Base-by-base conservation (phyloP, 495 filamentous ascomycete genomes). In the Xanthoparmelia taractica region DNA sequence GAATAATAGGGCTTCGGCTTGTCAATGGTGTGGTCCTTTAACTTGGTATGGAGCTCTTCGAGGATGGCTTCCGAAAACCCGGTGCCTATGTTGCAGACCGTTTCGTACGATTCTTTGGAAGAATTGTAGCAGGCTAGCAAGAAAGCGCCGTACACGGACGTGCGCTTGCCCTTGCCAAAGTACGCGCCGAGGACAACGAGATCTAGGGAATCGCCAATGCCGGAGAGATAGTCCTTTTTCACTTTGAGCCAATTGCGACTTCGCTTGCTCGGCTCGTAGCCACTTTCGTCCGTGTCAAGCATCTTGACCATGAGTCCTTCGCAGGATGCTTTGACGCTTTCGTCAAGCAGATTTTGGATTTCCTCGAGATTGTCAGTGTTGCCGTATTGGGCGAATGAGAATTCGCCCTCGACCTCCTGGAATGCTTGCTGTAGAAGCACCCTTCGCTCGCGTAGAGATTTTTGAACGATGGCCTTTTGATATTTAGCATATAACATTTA, bases 241-340 rank as follows among this genome's bases (percentile, higher is more conserved):
- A 90, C 91, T 82, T 98, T 98, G 37, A 98, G 85, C 94, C 94
- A 98, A 68, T 98, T 98, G 33, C 91, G 89, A 79, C 88, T 92
- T 55, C 94, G 86, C 73, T 95, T 96, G 73, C 87, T 91, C 5
- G 94, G 94, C 78, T 97, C 92, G 68, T 98, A 98, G 64, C 88
- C 88, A 70, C 88, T 93, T 72, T 96, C 91, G 0, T 81, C 75
- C 3, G 93, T 96, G 69, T 97, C 91, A 59, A 98, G 76, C 93
- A 97, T 98, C 76, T 98, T 98, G 15, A 98, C 94, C 94, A 98
- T 98, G 40, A 98, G 76, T 8, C 94, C 94, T 77, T 98, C 94
- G 69, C 94, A 98, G 0, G 89, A 91, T 12, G 92, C 89, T 75
- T 96, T 96, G 64, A 97, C 88, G 67, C 85, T 89, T 27, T 97